Percentiles rank a stretch among this genome's conserved stretches.
phyloP scores from a whole-genome alignment of 495 filamentous ascomycete genomes.

The Daldinia caldariorum region DNA sequence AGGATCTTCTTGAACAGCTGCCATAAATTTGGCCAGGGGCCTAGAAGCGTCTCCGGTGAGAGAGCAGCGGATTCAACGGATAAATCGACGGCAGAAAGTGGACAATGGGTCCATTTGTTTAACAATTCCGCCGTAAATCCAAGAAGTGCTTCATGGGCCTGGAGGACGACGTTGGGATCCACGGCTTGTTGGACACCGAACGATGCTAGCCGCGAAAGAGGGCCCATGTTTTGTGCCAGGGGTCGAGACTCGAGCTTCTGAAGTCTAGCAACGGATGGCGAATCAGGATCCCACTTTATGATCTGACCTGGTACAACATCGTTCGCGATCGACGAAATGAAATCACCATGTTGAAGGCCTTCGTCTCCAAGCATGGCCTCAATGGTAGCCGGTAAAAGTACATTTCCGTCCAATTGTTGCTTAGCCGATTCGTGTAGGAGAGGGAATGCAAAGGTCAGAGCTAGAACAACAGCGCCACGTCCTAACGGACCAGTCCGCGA shows the following conservation, averaged over 20 bases:
- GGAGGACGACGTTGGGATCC: conserved; percentile 68
- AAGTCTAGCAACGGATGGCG: conserved; percentile 66
- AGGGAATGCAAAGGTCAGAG: conserved; percentile 81
- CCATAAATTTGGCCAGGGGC: conserved; percentile 82
- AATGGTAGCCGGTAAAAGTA: conserved; percentile 75
- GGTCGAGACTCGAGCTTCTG: conserved; percentile 71
- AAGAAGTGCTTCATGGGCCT: conserved; percentile 74
- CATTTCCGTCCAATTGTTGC: conserved; percentile 73
- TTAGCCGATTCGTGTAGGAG: conserved; percentile 70
- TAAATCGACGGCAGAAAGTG: conserved; percentile 82
- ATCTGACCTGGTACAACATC: conserved; percentile 75
- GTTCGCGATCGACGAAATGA: conserved; percentile 77
- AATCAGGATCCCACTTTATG: conserved; percentile 75
- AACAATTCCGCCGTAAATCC: conserved; percentile 75
- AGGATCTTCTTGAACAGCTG: conserved; percentile 80
- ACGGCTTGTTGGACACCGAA: conserved; percentile 74
- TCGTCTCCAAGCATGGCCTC: conserved; percentile 72
- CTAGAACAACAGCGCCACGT: conserved; percentile 70
- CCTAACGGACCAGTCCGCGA: conserved; percentile 63
- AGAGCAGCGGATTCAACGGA: conserved; percentile 77
- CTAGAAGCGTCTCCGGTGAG: conserved; percentile 72
- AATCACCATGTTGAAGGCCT: conserved; percentile 84
- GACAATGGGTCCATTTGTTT: conserved; percentile 85
- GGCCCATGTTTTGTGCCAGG: conserved; percentile 78
- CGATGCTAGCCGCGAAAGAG: conserved; percentile 78